Percentiles rank a stretch among this genome's conserved stretches.
phyloP scores from a whole-genome alignment of 164 flowering plant genomes.

The Stephania yunnanensis region DNA sequence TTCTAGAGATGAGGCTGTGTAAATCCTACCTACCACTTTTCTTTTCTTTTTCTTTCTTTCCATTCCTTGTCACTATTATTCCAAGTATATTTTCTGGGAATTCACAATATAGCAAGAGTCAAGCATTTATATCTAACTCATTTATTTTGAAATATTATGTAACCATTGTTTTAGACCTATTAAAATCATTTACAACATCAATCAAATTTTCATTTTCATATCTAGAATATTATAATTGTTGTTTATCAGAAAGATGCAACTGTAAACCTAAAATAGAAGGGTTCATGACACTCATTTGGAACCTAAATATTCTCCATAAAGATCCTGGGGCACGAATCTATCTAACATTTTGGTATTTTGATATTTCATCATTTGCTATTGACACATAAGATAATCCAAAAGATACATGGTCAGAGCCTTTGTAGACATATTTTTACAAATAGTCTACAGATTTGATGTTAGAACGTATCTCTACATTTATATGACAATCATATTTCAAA shows the following conservation, averaged over 20 bases:
- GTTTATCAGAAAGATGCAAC: too few species aligned
- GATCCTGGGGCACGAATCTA: not conserved
- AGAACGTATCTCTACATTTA: conserved; percentile 2
- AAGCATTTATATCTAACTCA: too few species aligned
- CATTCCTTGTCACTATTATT: too few species aligned
- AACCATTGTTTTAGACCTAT: too few species aligned
- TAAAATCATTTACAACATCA: too few species aligned
- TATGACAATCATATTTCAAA: not conserved
- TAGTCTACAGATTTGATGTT: conserved; percentile 1
- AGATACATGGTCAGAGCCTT: not conserved
- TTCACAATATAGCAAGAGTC: too few species aligned
- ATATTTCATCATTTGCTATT: not conserved
- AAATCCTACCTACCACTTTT: not conserved
- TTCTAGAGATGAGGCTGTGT: not conserved
- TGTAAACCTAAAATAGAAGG: too few species aligned
- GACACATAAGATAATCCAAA: not conserved
- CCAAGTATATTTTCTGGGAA: too few species aligned
- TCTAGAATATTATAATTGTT: too few species aligned
- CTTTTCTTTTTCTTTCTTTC: not conserved
- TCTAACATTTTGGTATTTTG: not conserved
- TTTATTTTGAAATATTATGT: too few species aligned
- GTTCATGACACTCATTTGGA: too few species aligned
- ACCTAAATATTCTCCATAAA: not conserved
- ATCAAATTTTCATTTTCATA: too few species aligned
- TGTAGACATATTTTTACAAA: conserved; percentile 2